Base-by-base conservation (phyloP, 108 stramenopile species). In the Skeletonema marinoi region DNA sequence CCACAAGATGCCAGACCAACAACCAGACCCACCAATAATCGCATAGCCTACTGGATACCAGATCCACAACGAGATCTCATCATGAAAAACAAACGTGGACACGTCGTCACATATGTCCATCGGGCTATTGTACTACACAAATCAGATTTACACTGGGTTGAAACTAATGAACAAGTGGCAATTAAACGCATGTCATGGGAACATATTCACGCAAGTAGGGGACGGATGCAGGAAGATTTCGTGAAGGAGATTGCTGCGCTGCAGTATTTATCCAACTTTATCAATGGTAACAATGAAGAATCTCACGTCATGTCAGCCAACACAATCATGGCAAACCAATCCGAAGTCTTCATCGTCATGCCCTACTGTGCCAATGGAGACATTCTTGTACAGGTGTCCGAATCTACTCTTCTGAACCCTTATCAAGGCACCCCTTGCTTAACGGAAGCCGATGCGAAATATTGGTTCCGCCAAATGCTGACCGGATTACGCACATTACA, bases 391-490 rank as follows among this genome's bases (percentile, higher is more conserved):
- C 73, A 60, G 14, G 78, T 83, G 12, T 73, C 73, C n/a, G 19
- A 68, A 25, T 4, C 6, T 7, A 50, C 68, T 74, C 78, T 42
- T 46, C 39, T 41, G 39, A 41, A 41, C 11, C 39, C 39, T 41
- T 41, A 0, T 41, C 39, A 12, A 41, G 39, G 39, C 2, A 41
- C 39, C 39, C 11, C 10, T 41, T 41, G 88, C 50, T 89, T 93
- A 46, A 81, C 87, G 17, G 93, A 93, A 68, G 84, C 87, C 14
- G 77, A 78, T 72, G 84, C 90, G 10, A 73, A 89, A 66, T 90
- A 81, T 65, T 93, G 88, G 88, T 90, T 93, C 65, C 68, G 51
- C 32, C 93, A 93, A 77, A 90, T 93, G 71, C 71, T 93, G 6
- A 77, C 86, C 87, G 93, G 90, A 16, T 81, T 93, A 12, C 74